Conservation (phyloP, 352 stramenopile genomes). For the Phytophthora hybrid region DNA sequence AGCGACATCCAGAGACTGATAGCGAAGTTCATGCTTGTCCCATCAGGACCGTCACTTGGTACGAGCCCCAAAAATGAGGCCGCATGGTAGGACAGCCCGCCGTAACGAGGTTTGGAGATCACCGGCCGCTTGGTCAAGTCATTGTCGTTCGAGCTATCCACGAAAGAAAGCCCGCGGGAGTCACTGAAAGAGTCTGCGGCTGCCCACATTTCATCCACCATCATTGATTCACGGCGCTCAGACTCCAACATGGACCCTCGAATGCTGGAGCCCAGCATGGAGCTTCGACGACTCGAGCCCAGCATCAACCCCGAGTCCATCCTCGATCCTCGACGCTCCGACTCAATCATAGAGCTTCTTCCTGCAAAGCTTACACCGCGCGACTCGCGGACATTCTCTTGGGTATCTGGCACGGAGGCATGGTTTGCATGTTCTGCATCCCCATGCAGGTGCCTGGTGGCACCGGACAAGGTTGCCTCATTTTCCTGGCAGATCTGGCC, state of each 20-base stretch:
- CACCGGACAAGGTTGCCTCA: conserved; percentile 19
- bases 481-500: conserved; percentile 50
- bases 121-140: conserved; percentile 16
- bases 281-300: conserved; percentile 26
- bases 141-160: conserved; percentile 30
- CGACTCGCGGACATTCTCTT: conserved; percentile 12
- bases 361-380: conserved; percentile 34
- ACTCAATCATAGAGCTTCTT: conserved; percentile 24
- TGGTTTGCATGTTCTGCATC: conserved; percentile 15
- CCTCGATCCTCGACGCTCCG: conserved; percentile 28
- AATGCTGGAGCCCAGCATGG: conserved; percentile 26
- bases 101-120: background rate
- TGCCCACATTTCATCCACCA: conserved; percentile 44
- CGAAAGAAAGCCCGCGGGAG: conserved; percentile 32
- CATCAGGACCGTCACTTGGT: conserved; percentile 18
- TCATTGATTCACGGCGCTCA: conserved; percentile 44
- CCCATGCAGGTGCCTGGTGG: conserved; percentile 1
- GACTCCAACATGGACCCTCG: conserved; percentile 45
- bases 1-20: conserved; percentile 71
- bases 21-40: conserved; percentile 41
- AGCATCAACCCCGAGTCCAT: conserved; percentile 15
- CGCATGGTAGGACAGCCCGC: conserved; percentile 29
- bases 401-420: conserved; percentile 9
- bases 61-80: conserved; percentile 42
- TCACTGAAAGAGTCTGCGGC: conserved; percentile 33